phyloP scores from a whole-genome alignment of 2,329 filamentous ascomycete species.

The Ceratocystis cubensis region DNA sequence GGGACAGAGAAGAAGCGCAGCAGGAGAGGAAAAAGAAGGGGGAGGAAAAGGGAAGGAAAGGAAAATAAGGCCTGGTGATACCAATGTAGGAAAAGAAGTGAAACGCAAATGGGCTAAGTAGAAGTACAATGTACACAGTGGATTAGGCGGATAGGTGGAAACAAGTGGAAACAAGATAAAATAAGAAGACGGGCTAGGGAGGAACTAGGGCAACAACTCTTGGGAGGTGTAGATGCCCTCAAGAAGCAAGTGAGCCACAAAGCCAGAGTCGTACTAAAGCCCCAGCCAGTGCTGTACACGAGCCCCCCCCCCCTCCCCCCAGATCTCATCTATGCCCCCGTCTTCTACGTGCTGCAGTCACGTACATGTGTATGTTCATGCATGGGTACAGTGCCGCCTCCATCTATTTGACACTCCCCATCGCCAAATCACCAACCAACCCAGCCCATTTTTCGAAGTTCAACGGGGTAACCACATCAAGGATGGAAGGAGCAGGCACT shows the following conservation, averaged over 20 bases:
- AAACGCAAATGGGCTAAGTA: neutral
- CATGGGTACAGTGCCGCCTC: neutral
- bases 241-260: neutral
- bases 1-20: conserved; percentile 10
- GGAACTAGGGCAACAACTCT: neutral
- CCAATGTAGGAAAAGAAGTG: neutral
- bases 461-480: conserved; percentile 4
- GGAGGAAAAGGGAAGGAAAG: neutral
- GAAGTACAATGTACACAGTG: neutral
- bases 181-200: conserved; percentile 4
- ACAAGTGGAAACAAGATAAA: conserved; percentile 10
- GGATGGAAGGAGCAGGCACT: neutral
- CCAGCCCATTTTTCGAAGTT: neutral
- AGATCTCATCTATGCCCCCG: neutral
- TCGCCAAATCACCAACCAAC: neutral
- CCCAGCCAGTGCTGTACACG: neutral
- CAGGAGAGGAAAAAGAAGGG: conserved; percentile 12
- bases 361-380: neutral
- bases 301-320: too few species aligned
- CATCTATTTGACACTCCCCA: neutral
- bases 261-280: neutral
- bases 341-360: neutral
- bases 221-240: neutral
- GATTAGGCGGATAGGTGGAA: neutral
- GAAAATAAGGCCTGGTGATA: conserved; percentile 19